A percentile compares a stretch with the other conserved stretches of the same genome.
Conservation (phyloP, 495 filamentous ascomycete species). For the Penicillium odoratum region DNA sequence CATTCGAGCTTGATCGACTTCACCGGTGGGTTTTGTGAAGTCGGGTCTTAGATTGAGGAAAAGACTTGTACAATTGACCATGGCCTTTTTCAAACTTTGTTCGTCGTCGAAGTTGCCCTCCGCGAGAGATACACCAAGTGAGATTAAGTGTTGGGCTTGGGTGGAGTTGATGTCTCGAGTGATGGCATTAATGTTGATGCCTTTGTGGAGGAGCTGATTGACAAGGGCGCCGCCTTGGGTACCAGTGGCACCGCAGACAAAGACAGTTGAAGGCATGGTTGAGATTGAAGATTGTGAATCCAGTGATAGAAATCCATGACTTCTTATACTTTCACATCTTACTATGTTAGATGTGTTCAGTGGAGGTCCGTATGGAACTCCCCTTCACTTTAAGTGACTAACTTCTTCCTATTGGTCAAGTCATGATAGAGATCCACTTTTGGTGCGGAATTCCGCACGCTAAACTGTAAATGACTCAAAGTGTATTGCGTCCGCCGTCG, state of each 20-base stretch:
- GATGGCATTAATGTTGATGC: constrained; percentile 41
- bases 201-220: constrained; percentile 36
- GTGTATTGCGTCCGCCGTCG: too few species aligned
- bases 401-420: background rate
- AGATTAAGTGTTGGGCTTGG: constrained; percentile 33
- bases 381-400: background rate
- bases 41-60: constrained; percentile 50
- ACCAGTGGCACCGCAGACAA: constrained; percentile 52
- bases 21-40: constrained; percentile 19
- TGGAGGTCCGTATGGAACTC: background rate
- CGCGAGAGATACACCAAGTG: constrained; percentile 39
- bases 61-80: constrained; percentile 42
- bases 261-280: constrained; percentile 35
- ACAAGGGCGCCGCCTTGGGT: constrained; percentile 47
- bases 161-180: constrained; percentile 37
- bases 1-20: constrained; percentile 37
- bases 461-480: constrained; percentile 1
- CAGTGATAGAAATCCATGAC: too few species aligned
- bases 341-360: background rate
- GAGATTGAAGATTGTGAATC: background rate
- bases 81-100: constrained; percentile 31
- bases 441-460: constrained; percentile 36
- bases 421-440: background rate
- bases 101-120: constrained; percentile 44
- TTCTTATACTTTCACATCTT: too few species aligned